Percentiles rank a stretch among this genome's conserved stretches.
Conservation (phyloP, 164 flowering plant genomes). For the Litsea cubeba region DNA sequence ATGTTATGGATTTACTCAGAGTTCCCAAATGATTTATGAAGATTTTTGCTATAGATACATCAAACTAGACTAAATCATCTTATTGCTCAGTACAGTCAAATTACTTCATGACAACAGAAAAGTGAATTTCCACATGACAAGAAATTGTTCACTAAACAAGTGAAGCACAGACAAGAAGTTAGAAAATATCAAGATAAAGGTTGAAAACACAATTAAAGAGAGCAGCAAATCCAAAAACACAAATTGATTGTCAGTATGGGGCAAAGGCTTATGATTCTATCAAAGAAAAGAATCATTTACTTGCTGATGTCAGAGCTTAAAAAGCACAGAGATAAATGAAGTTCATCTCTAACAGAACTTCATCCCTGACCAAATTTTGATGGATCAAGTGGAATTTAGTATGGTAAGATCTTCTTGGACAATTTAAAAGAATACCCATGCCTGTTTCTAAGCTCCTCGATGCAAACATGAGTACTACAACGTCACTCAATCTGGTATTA, state of each 20-base stretch:
- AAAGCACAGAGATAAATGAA: background rate
- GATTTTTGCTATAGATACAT: background rate
- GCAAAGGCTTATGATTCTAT: background rate
- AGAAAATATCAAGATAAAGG: background rate
- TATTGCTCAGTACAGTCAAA: background rate
- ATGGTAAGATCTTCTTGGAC: background rate
- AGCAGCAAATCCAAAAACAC: background rate
- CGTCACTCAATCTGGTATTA: background rate
- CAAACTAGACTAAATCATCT: background rate
- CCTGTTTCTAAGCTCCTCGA: background rate
- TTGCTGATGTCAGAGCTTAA: background rate
- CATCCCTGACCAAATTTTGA: background rate
- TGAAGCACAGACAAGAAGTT: background rate
- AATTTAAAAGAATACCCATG: background rate
- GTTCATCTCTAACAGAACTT: background rate
- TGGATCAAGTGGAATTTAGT: background rate
- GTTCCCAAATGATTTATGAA: background rate
- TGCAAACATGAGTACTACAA: background rate
- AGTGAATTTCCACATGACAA: background rate
- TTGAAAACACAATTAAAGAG: background rate
- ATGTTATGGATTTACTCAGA: background rate
- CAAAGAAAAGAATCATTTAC: background rate
- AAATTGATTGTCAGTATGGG: background rate
- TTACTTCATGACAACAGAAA: background rate
- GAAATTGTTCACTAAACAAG: background rate